Evolutionary conservation across 495 filamentous ascomycete species (phyloP), one percentile per base, ranked within the genome.

Genomic region (Tuber aestivum): DNA sequence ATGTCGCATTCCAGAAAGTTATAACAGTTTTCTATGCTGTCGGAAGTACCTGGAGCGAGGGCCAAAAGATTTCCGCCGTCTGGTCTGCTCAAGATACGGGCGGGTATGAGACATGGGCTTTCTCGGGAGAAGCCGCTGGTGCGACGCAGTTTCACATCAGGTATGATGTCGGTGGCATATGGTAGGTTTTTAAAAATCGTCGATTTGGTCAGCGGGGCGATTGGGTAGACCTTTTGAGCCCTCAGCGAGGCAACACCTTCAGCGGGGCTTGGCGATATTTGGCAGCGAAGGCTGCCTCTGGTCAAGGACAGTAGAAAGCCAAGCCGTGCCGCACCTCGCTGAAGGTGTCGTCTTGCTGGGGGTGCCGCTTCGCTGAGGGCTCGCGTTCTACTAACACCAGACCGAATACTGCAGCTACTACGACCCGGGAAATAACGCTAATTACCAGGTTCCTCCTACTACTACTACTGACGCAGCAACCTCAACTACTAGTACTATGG

Each of bases 61-160:
- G 44, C 41, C 78, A 83, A 48, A 69, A 37, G 38, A 82, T 83
- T 38, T 32, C 73, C 32, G 80, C 80, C 16, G 74, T 69, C 42
- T 84, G 77, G 50, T 79, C 76, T n/a, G 78, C 40, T 35, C 41
- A 81, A 12, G 75, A 70, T 32, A 40, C 41, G 2, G 77, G 23
- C 38, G 78, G 78, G 21, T 84, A 81, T 68, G 80, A 83, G 61
- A 79, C 73, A 8, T 84, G 83, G 83, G 69, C 6, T 9, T 84
- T 84, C 61, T 81, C 81, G 7, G 78, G 82, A 18, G 77, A 68
- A 45, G 82, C 80, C 23, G 70, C 78, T 8, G 82, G 82, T 35
- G 82, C 82, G 23, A 82, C 82, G 12, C 78, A 83, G 69, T 84
- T 83, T 70, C 79, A 84, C 72, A 81, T 84, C 74, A 74, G 68